Base-by-base conservation (phyloP, 768 basidiomycete species). In the Asterophora lycoperdoides region DNA sequence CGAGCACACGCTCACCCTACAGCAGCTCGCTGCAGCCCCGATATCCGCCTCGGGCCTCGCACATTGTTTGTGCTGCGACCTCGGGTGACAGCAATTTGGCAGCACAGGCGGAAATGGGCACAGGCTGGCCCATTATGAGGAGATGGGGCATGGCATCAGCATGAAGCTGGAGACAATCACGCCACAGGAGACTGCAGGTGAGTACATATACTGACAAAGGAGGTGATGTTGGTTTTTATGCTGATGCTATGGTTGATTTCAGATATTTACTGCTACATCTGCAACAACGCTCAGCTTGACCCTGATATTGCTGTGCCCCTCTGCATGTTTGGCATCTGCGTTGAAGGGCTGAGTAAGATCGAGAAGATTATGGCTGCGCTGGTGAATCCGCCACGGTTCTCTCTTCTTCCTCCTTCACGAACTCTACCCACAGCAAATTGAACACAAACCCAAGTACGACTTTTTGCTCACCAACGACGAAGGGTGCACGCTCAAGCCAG, bases 101-200 rank as follows among this genome's bases (percentile, higher is more conserved):
- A 89, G 89, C 1, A 43, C 77, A 0, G 83, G 81, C 0, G 96
- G 96, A 1, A 94, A 97, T 57, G 85, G 94, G 0, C 96, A 99
- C 60, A 94, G 88, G 0, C 66, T 98, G 28, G 62, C 69, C 8
- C 96, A 99, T 62, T 95, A 74, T 43, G 63, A 85, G 39, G 70
- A 77, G 37, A 84, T 84, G 0, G 71, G 74, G 0, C 96, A 99
- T 60, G 77, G 83, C 0, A 76, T 93, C 17, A 86, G 86, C 46
- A 93, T 97, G 29, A 99, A 98, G 64, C 73, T 97, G 0, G 96
- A 96, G 0, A 98, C 95, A 0, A 96, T 99, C 55, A 94, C 94
- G 1, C 89, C 96, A 0, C 94, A 98, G 60, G 95, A 95, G 2
- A 79, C 73, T 1, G 95, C 90, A 49, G 93, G 93, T 90, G 43